Conservation (phyloP, 352 stramenopile genomes). For the Blastocystis hominis region DNA sequence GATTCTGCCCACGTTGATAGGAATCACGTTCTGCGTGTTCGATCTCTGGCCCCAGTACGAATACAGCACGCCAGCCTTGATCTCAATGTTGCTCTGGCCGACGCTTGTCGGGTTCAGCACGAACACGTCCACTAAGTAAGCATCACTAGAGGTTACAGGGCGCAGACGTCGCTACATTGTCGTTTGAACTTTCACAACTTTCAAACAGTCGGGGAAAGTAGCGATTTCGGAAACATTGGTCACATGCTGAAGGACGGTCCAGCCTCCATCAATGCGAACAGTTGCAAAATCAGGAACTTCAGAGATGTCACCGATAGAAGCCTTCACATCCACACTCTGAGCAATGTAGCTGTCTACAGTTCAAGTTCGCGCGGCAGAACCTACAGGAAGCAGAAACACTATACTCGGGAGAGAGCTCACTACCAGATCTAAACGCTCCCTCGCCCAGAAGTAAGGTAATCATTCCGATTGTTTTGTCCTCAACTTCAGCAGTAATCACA, state of each 20-base stretch:
- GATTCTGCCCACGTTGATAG: background rate
- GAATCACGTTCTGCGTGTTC: conserved; percentile 21
- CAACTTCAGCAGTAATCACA: background rate
- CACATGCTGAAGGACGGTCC: background rate
- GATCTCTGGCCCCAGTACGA: conserved; percentile 20
- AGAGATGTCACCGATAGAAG: background rate
- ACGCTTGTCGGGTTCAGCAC: background rate
- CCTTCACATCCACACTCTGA: background rate
- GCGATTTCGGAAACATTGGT: background rate
- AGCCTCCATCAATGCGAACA: background rate
- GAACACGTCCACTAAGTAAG: conserved; percentile 31
- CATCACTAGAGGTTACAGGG: background rate
- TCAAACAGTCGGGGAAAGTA: background rate
- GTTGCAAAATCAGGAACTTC: conserved; percentile 2
- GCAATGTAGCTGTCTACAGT: background rate
- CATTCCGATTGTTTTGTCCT: conserved; percentile 11
- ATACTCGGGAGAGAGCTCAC: conserved; percentile 27
- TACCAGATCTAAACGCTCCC: background rate
- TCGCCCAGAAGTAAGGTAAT: conserved; percentile 17
- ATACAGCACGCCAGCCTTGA: conserved; percentile 15
- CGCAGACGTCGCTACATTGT: background rate
- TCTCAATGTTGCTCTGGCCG: background rate
- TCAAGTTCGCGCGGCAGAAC: background rate
- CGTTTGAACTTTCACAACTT: background rate
- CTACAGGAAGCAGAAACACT: conserved; percentile 7